Evolutionary conservation across 2,329 filamentous ascomycete species (phyloP), one percentile per base, ranked within the genome.

Genomic region (Apiospora aurea): DNA sequence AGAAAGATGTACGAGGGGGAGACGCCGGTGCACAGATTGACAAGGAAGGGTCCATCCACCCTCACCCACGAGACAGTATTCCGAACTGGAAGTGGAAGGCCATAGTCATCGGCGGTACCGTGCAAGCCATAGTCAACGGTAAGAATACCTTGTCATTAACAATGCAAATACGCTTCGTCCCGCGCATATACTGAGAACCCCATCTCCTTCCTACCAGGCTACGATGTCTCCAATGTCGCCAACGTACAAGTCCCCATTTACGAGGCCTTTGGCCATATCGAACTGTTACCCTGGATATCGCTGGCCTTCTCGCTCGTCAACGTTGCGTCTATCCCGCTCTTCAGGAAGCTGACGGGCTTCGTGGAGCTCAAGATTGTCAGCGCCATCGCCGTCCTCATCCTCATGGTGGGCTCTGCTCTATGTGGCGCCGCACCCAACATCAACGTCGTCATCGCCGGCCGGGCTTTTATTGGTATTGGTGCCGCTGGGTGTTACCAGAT

Each of bases 191-290:
- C 18, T 47, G 34, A 68, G 3, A 18, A 47, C 47, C 41, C 29
- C 2, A 44, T 26, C 2, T 14, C 21, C 21, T 38, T 38, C 2
- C 26, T 51, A 53, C 53, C 70, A 83, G 83, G 83, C 24, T 85
- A 84, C 75, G 82, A 84, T 72, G 78, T 83, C 10, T 82, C 82
- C 73, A 84, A 86, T 71, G 83, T 86, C 24, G 85, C 88, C 10
- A 87, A 90, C 74, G 86, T 88, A 67, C 90, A 90, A 77, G 82
- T 81, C 11, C 88, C 87, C 4, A 85, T 91, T 68, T 91, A 91
- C 78, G 81, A 86, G 70, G 87, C 86, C 29, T 82, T 83, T 64
- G 80, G 80, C 6, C 75, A 80, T 14, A 80, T 84, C 49, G 78
- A 82, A 47, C 76, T 83, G 1, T 76, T 85, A 7, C 79, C 81